phyloP scores from a whole-genome alignment of 768 basidiomycete species.

The Dacryopinax primogenitus region DNA sequence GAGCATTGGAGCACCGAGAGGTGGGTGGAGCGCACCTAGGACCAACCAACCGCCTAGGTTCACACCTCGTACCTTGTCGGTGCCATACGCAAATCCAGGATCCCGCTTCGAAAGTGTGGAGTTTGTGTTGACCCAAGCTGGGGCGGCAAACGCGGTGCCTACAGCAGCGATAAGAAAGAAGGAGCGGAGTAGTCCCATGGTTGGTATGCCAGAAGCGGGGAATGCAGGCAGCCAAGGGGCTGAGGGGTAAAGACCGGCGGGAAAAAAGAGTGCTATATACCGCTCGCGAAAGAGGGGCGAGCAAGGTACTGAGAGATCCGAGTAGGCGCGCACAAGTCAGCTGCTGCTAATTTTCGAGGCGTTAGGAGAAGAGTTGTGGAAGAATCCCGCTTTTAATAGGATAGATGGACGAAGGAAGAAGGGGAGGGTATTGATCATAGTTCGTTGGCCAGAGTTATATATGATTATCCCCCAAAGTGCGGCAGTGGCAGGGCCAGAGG shows the following conservation, averaged over 20 bases:
- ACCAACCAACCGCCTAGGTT: slow-evolving; percentile 18
- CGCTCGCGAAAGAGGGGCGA: neutral
- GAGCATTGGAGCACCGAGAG: neutral
- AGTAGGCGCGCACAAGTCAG: neutral
- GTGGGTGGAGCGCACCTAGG: neutral
- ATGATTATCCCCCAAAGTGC: neutral
- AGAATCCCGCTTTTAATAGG: neutral
- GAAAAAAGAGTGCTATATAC: neutral
- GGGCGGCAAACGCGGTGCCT: neutral
- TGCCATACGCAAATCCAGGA: slow-evolving; percentile 15
- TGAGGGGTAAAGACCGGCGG: neutral
- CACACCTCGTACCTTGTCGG: slow-evolving; percentile 15
- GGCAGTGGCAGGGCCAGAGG: neutral
- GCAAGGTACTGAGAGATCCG: neutral
- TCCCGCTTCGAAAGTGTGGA: neutral
- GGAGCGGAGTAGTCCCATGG: neutral
- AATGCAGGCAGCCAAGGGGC: neutral
- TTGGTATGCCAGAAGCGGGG: neutral
- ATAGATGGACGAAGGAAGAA: neutral
- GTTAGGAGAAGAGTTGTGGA: slow-evolving; percentile 7
- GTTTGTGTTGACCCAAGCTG: neutral
- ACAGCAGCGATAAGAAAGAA: neutral
- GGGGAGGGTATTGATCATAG: neutral
- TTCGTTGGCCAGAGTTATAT: neutral
- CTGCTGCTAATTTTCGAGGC: neutral